Percentiles rank a stretch among this genome's conserved stretches.
phyloP scores from a whole-genome alignment of 306 rosid genomes.

The Gillenia trifoliata region DNA sequence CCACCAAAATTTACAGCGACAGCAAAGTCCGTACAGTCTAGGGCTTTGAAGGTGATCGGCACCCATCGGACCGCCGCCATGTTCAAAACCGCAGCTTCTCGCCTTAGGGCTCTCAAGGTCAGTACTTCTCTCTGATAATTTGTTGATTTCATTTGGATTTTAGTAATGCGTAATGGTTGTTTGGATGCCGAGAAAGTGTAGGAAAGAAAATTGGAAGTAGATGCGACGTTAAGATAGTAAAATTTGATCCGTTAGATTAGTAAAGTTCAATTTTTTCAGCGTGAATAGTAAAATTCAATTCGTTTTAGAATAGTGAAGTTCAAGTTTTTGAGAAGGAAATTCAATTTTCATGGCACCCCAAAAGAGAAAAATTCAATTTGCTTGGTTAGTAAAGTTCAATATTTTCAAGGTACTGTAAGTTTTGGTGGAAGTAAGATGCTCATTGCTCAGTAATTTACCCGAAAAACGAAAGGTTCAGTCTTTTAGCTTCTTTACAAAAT shows the following conservation, averaged over 20 bases:
- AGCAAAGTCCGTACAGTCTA: conserved; percentile 8
- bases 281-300: not conserved
- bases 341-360: not conserved
- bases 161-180: not conserved
- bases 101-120: conserved; percentile 61
- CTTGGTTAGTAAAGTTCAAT: not conserved
- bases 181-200: not conserved
- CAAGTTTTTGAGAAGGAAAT: not conserved
- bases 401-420: not conserved
- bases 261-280: not conserved
- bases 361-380: not conserved
- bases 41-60: conserved; percentile 3
- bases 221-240: not conserved
- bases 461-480: not conserved
- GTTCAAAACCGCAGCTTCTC: conserved; percentile 63
- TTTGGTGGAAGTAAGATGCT: not conserved
- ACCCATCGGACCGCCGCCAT: conserved; percentile 24
- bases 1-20: not conserved
- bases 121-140: not conserved
- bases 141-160: conserved; percentile 19
- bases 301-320: not conserved
- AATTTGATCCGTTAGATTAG: not conserved
- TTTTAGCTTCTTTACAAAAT: not conserved
- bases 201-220: not conserved
- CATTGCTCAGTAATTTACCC: not conserved